Evolutionary conservation across 2,329 filamentous ascomycete species (phyloP).

Genomic region (Leptosphaerulina australis): DNA sequence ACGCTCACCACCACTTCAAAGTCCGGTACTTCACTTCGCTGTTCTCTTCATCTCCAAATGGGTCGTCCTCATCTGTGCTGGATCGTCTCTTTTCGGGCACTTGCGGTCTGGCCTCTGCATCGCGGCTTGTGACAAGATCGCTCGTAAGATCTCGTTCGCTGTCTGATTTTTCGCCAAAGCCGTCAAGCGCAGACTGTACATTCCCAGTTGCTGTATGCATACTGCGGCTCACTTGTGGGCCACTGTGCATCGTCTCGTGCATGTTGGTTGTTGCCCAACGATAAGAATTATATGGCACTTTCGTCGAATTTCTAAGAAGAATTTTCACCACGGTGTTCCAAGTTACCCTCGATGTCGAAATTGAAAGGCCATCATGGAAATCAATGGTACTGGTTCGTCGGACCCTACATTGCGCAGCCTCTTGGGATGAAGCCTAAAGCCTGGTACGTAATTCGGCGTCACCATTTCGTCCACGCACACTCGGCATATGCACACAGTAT

Average conservation of each 20-base stretch:
- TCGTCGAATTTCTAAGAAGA: neutral
- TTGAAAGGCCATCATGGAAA: slow-evolving; percentile 4
- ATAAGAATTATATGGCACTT: neutral
- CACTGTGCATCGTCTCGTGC: slow-evolving; percentile 11
- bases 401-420: slow-evolving; percentile 13
- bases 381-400: neutral
- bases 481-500: neutral
- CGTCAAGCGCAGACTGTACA: slow-evolving; percentile 1
- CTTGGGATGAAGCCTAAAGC: slow-evolving; percentile 1
- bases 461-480: slow-evolving; percentile 3
- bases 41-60: slow-evolving; percentile 34
- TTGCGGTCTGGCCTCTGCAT: neutral
- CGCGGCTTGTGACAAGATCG: slow-evolving; percentile 1
- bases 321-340: slow-evolving; percentile 1
- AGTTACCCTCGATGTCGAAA: slow-evolving; percentile 3
- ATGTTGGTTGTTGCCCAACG: neutral
- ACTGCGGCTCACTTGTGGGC: slow-evolving; percentile 6
- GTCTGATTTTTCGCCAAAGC: slow-evolving; percentile 2
- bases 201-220: slow-evolving; percentile 9
- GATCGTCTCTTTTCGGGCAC: neutral
- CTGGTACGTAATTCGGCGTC: slow-evolving; percentile 18
- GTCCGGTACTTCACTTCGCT: slow-evolving; percentile 58
- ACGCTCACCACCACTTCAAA: slow-evolving; percentile 54
- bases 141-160: slow-evolving; percentile 9
- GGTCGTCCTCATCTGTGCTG: slow-evolving; percentile 15